Evolutionary conservation across 345 rosid genomes (phyloP).

Genomic region (Lagerstroemia speciosa): DNA sequence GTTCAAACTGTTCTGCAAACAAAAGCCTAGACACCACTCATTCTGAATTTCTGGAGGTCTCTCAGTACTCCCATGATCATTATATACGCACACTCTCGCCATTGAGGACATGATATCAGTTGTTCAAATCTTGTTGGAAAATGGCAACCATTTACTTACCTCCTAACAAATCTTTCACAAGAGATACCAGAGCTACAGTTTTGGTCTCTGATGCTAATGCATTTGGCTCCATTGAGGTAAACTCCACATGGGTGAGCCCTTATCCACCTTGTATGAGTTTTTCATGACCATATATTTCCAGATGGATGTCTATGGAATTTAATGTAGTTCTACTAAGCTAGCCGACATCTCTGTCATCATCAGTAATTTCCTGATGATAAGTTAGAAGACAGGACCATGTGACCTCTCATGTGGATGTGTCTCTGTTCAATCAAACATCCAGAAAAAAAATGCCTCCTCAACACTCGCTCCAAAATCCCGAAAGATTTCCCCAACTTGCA

Average conservation of each 20-base stretch:
- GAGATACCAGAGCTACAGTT: too few relatives aligned
- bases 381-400: constrained; percentile 11
- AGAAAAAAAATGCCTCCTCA: not conserved
- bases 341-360: not conserved
- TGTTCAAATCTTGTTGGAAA: too few relatives aligned
- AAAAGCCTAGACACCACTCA: constrained; percentile 3
- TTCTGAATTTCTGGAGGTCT: not conserved
- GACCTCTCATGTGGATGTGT: not conserved
- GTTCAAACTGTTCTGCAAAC: not conserved
- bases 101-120: not conserved
- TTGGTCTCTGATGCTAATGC: too few relatives aligned
- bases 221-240: too few relatives aligned
- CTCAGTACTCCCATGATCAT: too few relatives aligned
- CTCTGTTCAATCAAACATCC: too few relatives aligned
- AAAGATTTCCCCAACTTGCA: not conserved
- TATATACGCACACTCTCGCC: too few relatives aligned
- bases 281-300: not conserved
- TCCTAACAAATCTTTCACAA: too few relatives aligned
- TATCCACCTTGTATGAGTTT: too few relatives aligned
- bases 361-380: not conserved
- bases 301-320: not conserved
- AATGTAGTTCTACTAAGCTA: not conserved
- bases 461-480: too few relatives aligned
- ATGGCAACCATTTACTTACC: too few relatives aligned
- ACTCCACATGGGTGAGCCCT: too few relatives aligned